phyloP scores from a whole-genome alignment of 441 rosid genomes.

The Erysimum pusillum region DNA sequence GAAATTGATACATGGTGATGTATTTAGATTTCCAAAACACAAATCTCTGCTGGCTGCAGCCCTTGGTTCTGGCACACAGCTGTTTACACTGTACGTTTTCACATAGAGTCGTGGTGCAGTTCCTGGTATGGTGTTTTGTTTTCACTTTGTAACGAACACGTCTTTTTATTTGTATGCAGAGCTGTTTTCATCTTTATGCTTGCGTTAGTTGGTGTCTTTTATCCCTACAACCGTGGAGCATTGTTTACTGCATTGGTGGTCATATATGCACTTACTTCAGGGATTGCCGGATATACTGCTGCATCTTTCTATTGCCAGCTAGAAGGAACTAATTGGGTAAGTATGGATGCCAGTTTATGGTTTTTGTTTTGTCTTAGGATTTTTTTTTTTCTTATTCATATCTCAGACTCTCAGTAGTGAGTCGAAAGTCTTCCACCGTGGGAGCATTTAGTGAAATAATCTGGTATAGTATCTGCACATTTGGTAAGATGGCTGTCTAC shows the following conservation, averaged over 20 bases:
- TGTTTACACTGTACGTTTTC: constrained; percentile 56
- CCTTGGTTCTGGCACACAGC: constrained; percentile 64
- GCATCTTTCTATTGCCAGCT: constrained; percentile 40
- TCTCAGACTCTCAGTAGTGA: background rate
- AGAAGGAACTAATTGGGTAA: constrained; percentile 42
- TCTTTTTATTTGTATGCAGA: constrained; percentile 20
- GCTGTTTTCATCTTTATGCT: constrained; percentile 43
- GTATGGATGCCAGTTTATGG: background rate
- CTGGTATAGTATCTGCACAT: background rate
- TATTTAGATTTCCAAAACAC: constrained; percentile 58
- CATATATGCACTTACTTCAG: constrained; percentile 43
- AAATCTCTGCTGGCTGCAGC: constrained; percentile 62
- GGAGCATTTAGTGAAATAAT: background rate
- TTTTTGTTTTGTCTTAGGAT: constrained; percentile 41
- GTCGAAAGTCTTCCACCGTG: background rate
- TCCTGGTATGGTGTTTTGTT: background rate
- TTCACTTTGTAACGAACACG: background rate
- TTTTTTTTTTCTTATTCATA: constrained; percentile 35
- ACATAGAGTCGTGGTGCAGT: background rate
- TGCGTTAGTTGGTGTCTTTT: constrained; percentile 40
- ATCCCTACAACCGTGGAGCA: constrained; percentile 43
- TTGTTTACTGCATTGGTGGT: constrained; percentile 41
- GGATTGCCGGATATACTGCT: constrained; percentile 39
- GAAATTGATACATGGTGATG: constrained; percentile 65
- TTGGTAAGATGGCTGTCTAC: background rate